phyloP scores from a whole-genome alignment of 179 eudicot species.

The Vitellaria paradoxa region DNA sequence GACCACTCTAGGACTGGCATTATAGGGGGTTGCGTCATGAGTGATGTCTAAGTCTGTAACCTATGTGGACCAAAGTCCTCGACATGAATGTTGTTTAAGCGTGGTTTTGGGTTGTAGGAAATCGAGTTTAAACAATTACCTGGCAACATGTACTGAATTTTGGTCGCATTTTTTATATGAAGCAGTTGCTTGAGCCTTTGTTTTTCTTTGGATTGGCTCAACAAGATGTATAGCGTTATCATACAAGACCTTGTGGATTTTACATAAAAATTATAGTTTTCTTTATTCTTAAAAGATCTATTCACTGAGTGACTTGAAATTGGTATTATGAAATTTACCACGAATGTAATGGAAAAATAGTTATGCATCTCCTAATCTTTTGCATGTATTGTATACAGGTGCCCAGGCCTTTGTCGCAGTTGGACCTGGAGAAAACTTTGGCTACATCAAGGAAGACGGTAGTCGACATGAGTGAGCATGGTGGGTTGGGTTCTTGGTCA shows the following conservation, averaged over 20 bases:
- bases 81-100: neutral
- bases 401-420: conserved; percentile 32
- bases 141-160: neutral
- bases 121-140: neutral
- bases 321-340: neutral
- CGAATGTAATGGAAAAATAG: neutral
- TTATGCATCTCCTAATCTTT: neutral
- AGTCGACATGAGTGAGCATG: conserved; percentile 68
- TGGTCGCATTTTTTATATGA: neutral
- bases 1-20: neutral
- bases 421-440: conserved; percentile 62
- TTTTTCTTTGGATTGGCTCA: neutral
- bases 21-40: neutral
- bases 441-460: conserved; percentile 50
- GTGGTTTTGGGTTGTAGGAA: conserved; percentile 1
- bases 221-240: conserved; percentile 4
- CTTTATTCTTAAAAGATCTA: neutral
- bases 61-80: neutral
- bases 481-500: conserved; percentile 41
- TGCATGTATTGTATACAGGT: conserved; percentile 4
- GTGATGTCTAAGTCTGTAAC: neutral
- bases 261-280: neutral
- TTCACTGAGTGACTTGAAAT: neutral
- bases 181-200: neutral
- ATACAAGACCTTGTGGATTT: neutral